Conservation (phyloP, 257 asterid species). For the Nicotiana sylvestris region DNA sequence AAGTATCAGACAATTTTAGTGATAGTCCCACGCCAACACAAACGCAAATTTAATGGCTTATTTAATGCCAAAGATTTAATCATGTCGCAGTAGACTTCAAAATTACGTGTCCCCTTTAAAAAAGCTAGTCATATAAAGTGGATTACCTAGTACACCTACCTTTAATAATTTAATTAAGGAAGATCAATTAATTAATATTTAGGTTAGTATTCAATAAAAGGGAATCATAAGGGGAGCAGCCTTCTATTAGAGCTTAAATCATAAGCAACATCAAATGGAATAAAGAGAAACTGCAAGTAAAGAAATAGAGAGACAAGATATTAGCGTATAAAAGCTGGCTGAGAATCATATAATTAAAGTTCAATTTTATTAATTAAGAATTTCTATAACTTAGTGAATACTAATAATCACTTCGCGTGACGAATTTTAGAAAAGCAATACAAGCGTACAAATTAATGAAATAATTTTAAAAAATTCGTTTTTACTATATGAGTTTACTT, state of each 20-base stretch:
- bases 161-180: not conserved
- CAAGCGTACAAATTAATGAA: not conserved
- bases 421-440: not conserved
- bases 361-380: not conserved
- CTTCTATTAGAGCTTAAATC: constrained; percentile 2
- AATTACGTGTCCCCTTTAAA: not conserved
- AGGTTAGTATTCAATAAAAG: not conserved
- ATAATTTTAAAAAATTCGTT: not conserved
- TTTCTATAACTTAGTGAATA: not conserved
- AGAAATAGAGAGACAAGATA: not conserved
- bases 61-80: not conserved
- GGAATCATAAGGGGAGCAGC: not conserved
- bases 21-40: not conserved
- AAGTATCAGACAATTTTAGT: not conserved
- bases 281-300: not conserved
- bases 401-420: not conserved
- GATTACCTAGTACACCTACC: constrained; percentile 5
- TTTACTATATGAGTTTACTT: not conserved
- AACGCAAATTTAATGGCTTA: not conserved
- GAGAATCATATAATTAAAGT: not conserved
- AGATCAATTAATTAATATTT: not conserved
- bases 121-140: not conserved
- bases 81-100: constrained; percentile 7
- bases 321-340: not conserved
- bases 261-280: constrained; percentile 9